Percentiles rank a stretch among this genome's conserved stretches.
Conservation (phyloP, 176 grass and related monocot species). For the Avena eriantha region DNA sequence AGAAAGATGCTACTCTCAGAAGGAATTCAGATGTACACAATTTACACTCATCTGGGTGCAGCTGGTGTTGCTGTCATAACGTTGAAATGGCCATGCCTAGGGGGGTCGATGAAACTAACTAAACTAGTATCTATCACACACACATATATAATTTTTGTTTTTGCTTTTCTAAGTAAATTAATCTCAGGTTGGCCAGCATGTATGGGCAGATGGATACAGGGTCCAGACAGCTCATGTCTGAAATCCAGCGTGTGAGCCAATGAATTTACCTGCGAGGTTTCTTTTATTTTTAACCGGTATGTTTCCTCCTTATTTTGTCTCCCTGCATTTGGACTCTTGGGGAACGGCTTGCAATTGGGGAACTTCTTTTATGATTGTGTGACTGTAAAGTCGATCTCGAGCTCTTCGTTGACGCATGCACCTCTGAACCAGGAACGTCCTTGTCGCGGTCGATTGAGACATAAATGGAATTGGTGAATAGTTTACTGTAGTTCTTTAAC, state of each 20-base stretch:
- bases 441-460: slow-evolving; percentile 28
- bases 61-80: slow-evolving; percentile 28
- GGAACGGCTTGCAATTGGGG: background rate
- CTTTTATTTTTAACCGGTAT: background rate
- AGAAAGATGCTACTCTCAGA: no score
- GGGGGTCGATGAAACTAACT: background rate
- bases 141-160: background rate
- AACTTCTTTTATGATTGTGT: background rate
- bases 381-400: slow-evolving; percentile 22
- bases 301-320: background rate
- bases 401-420: background rate
- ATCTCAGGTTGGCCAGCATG: background rate
- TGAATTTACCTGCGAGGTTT: background rate
- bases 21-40: no score
- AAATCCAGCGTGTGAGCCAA: slow-evolving; percentile 4
- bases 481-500: background rate
- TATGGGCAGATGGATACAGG: background rate
- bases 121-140: background rate
- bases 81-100: background rate
- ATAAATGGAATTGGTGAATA: background rate
- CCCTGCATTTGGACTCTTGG: background rate
- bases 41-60: background rate
- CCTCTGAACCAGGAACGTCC: background rate
- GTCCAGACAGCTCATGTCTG: background rate
- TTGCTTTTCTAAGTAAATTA: background rate